Base-by-base conservation (phyloP, 805 yeast species). In the Metschnikowia similis region DNA sequence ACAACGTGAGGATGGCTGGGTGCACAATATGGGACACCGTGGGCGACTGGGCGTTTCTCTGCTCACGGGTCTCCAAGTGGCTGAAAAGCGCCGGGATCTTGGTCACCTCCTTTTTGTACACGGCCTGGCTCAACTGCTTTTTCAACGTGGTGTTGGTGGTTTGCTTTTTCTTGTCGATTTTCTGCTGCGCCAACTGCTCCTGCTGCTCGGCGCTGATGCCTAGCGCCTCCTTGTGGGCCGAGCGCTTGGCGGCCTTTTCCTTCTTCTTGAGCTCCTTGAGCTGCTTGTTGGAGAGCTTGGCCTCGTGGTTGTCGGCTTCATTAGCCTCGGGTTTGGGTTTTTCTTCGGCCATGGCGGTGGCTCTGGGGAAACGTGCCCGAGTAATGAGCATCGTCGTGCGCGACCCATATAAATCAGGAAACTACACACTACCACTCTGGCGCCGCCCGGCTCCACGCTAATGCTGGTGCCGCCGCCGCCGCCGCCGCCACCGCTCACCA, bases 231-330 rank as follows among this genome's bases (percentile, higher is more conserved):
- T 88, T 90, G 55, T 84, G 82, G 2, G 96, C 96, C 2, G 96
- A 94, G 65, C 98, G 78, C 65, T 89, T 88, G 36, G 94, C 96
- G 11, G 94, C 94, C 70, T 92, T 91, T 62, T 90, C 96, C 59
- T 82, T 82, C 74, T 90, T 91, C 65, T 89, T 88, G 65, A 84
- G 72, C 59, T 89, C 97, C 66, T 91, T 91, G 54, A 89, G 74
- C 66, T 91, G 96, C 60, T 89, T 90, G 56, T 88, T 88, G 8
- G 87, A 69, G 40, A 85, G 74, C 39, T 49, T 41, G 13, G 53
- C 57, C 35, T 40, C 45, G 6, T 36, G 17, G 47, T 48, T 35
- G 50, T 48, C n/a, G 44, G n/a, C 5, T 27, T 31, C 34, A 7
- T 8, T 13, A 30, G 41, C 8, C 17, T 38, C 16, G 11, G 41